Conservation (phyloP, 2,329 filamentous ascomycete species). For the Pestalotiopsis sp. region DNA sequence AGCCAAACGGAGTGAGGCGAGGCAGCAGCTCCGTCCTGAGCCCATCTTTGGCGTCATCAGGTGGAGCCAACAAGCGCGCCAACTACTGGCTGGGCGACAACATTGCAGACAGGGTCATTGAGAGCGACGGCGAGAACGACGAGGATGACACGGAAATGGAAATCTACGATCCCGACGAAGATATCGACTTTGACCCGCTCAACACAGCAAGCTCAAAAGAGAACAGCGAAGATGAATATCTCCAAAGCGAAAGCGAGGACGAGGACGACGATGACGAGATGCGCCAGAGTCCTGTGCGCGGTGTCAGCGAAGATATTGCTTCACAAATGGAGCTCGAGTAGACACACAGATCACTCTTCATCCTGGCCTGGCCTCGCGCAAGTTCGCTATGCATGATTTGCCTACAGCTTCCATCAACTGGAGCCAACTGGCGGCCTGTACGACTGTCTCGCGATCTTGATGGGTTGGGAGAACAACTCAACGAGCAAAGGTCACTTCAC, state of each 20-base stretch:
- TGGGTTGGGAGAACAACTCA: not conserved
- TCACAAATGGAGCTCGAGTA: conserved; percentile 63
- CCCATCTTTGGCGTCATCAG: conserved; percentile 23
- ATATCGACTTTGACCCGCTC: conserved; percentile 58
- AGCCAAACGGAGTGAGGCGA: conserved; percentile 25
- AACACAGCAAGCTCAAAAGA: conserved; percentile 52
- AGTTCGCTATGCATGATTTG: not conserved
- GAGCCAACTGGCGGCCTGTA: not conserved
- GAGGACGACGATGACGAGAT: conserved; percentile 39
- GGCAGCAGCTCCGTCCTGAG: conserved; percentile 25
- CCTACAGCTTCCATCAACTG: not conserved
- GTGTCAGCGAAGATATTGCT: conserved; percentile 66
- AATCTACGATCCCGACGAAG: conserved; percentile 61
- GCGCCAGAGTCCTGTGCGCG: conserved; percentile 50
- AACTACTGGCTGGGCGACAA: conserved; percentile 84
- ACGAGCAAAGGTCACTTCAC: not conserved
- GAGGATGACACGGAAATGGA: conserved; percentile 46
- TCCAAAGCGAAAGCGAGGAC: conserved; percentile 44
- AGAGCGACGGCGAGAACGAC: conserved; percentile 50
- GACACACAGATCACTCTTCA: not conserved
- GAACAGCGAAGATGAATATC: conserved; percentile 43
- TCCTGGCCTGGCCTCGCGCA: not conserved
- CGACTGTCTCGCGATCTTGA: not conserved
- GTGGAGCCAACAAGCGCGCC: conserved; percentile 76
- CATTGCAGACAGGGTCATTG: conserved; percentile 48